Percentiles rank a stretch among this genome's conserved stretches.
Evolutionary conservation across 1,139 yeast genomes (phyloP).

Genomic region (Kurtzmaniella natalensis): DNA sequence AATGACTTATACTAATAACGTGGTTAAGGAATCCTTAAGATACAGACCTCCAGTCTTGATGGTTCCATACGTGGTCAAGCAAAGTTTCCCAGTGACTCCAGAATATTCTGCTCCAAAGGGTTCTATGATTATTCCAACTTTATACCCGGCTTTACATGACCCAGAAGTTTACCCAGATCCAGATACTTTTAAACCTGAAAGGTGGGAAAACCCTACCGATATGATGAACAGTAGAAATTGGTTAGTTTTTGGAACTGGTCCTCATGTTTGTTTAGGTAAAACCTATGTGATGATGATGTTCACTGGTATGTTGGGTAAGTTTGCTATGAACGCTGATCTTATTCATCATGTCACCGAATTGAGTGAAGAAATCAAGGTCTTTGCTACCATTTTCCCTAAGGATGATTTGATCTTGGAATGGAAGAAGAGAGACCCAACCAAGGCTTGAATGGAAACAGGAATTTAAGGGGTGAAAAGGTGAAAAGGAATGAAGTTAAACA

Average conservation of each 20-base stretch:
- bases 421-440: constrained; percentile 53
- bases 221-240: constrained; percentile 77
- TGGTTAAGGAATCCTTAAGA: constrained; percentile 86
- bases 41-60: constrained; percentile 96
- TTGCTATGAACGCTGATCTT: constrained; percentile 73
- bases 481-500: no score
- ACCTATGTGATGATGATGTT: constrained; percentile 87
- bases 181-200: constrained; percentile 89
- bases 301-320: constrained; percentile 88
- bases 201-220: constrained; percentile 61
- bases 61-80: constrained; percentile 95
- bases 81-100: constrained; percentile 76
- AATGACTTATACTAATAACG: constrained; percentile 86
- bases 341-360: constrained; percentile 75
- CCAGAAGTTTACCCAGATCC: constrained; percentile 95
- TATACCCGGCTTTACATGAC: constrained; percentile 94
- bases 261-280: constrained; percentile 94
- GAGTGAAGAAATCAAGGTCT: constrained; percentile 89
- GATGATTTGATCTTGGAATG: constrained; percentile 86
- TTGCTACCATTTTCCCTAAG: constrained; percentile 96
- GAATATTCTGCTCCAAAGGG: constrained; percentile 93
- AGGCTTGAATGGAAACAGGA: no score
- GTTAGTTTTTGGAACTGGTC: constrained; percentile 96
- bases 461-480: no score
- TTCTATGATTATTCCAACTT: constrained; percentile 91